These are phyloP conservation scores for Macrophomina phaseolina DNA, from an alignment of 2,329 filamentous ascomycete species.

Conservation along the genomic window DNA sequence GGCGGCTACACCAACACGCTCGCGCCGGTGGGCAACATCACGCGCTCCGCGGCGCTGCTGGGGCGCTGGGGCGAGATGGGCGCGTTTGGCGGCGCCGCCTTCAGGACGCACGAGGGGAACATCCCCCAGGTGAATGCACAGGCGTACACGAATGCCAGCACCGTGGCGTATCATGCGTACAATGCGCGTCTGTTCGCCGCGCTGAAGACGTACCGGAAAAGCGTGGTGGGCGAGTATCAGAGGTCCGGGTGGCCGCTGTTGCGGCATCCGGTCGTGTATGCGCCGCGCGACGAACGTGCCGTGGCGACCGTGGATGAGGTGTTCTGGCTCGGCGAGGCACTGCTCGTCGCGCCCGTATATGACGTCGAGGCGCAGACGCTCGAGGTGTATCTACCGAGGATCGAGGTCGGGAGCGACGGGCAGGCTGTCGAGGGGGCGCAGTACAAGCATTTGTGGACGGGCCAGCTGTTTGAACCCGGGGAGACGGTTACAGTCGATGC, in stretches of 20 bases:
- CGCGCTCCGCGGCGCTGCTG: constrained; percentile 43
- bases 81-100: constrained; percentile 42
- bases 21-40: constrained; percentile 38
- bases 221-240: constrained; percentile 36
- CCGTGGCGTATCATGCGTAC: constrained; percentile 44
- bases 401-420: constrained; percentile 25
- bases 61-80: constrained; percentile 47
- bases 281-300: constrained; percentile 33
- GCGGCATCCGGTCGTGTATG: constrained; percentile 35
- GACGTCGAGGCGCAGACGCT: constrained; percentile 34
- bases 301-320: constrained; percentile 36
- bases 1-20: constrained; percentile 46
- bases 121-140: constrained; percentile 45
- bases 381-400: constrained; percentile 35
- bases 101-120: constrained; percentile 48
- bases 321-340: constrained; percentile 36
- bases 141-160: constrained; percentile 43
- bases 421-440: constrained; percentile 12
- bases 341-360: constrained; percentile 39
- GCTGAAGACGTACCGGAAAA: constrained; percentile 40
- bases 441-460: constrained; percentile 38
- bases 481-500: constrained; percentile 34
- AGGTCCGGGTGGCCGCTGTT: constrained; percentile 38
- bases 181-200: constrained; percentile 45
- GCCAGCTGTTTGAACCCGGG: constrained; percentile 32